A percentile compares a stretch with the other conserved stretches of the same genome.
Evolutionary conservation across 495 filamentous ascomycete species (phyloP).

Genomic region (Articulospora tetracladia): DNA sequence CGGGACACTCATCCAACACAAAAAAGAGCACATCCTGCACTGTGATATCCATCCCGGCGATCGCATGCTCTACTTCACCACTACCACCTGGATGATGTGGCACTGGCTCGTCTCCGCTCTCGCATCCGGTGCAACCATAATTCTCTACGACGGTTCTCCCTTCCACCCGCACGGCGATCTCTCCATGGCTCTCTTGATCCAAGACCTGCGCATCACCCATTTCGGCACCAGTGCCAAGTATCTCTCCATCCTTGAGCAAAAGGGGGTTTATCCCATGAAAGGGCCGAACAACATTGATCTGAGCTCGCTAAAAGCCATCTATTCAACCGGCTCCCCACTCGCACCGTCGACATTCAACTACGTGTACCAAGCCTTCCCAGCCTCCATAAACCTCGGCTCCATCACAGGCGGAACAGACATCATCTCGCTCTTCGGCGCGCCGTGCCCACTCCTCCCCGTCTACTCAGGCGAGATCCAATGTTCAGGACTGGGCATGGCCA

Average conservation of each 20-base stretch:
- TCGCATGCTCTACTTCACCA: slow-evolving; percentile 43
- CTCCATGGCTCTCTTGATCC: slow-evolving; percentile 53
- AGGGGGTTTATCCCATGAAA: slow-evolving; percentile 58
- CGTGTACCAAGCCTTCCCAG: slow-evolving; percentile 72
- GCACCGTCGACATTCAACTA: slow-evolving; percentile 92
- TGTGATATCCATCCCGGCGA: slow-evolving; percentile 43
- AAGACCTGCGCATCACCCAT: slow-evolving; percentile 52
- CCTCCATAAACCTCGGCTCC: slow-evolving; percentile 57
- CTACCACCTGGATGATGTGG: slow-evolving; percentile 80
- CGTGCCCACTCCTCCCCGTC: slow-evolving; percentile 83
- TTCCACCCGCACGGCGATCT: slow-evolving; percentile 64
- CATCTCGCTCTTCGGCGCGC: slow-evolving; percentile 85
- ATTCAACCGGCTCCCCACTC: slow-evolving; percentile 87
- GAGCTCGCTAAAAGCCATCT: slow-evolving; percentile 69
- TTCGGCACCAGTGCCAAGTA: slow-evolving; percentile 84
- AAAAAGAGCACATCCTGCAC: slow-evolving; percentile 62
- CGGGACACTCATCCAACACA: slow-evolving; percentile 53
- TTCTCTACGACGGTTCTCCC: slow-evolving; percentile 76
- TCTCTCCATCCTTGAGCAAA: slow-evolving; percentile 85
- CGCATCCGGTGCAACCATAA: slow-evolving; percentile 48
- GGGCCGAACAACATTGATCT: slow-evolving; percentile 39
- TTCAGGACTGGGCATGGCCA: slow-evolving; percentile 85
- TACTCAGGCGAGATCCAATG: slow-evolving; percentile 87
- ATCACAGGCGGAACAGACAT: slow-evolving; percentile 84
- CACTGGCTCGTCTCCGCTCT: slow-evolving; percentile 51